Percentiles rank a stretch among this genome's conserved stretches.
These are phyloP conservation scores for Eimeria zaria DNA, from an alignment of 169 alveolate genomes.

Conservation along the genomic window DNA sequence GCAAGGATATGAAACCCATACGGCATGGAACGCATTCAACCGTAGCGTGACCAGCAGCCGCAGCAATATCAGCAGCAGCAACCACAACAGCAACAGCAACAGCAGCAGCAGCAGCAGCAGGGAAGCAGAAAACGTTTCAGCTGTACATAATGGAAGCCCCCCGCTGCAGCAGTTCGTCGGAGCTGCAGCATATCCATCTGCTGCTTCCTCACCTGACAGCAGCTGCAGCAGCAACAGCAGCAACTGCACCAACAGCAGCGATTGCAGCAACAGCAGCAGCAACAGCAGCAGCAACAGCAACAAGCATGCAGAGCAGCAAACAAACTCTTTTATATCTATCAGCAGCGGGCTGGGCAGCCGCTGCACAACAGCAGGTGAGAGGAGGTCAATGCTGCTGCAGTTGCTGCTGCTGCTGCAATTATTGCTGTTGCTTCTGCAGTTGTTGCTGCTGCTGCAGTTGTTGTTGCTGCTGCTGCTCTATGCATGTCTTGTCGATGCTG, in stretches of 20 bases:
- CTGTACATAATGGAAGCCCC: neutral
- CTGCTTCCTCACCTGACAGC: slow-evolving; percentile 15
- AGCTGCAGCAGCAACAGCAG: slow-evolving; percentile 32
- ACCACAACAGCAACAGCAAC: slow-evolving; percentile 33
- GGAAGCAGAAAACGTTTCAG: neutral
- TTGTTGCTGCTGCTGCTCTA: neutral
- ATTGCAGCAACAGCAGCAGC: slow-evolving; percentile 60
- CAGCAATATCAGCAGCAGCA: slow-evolving; percentile 36
- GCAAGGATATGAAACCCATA: neutral
- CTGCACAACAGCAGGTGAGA: slow-evolving; percentile 71
- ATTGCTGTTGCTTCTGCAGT: neutral
- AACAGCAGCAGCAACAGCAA: slow-evolving; percentile 43
- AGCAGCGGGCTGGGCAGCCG: slow-evolving; percentile 42
- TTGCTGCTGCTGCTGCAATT: slow-evolving; percentile 46
- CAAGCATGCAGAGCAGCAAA: slow-evolving; percentile 33
- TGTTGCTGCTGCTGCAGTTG: neutral
- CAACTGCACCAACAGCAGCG: too few relatives aligned
- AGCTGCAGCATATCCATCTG: slow-evolving; percentile 45
- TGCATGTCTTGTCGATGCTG: neutral
- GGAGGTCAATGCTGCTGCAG: slow-evolving; percentile 6
- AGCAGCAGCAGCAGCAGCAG: slow-evolving; percentile 44
- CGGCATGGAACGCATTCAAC: neutral
- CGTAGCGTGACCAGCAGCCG: neutral
- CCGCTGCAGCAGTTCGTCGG: slow-evolving; percentile 4
- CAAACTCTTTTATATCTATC: neutral